Evolutionary conservation across 2,329 filamentous ascomycete species (phyloP).

Genomic region (Blumeria graminis): DNA sequence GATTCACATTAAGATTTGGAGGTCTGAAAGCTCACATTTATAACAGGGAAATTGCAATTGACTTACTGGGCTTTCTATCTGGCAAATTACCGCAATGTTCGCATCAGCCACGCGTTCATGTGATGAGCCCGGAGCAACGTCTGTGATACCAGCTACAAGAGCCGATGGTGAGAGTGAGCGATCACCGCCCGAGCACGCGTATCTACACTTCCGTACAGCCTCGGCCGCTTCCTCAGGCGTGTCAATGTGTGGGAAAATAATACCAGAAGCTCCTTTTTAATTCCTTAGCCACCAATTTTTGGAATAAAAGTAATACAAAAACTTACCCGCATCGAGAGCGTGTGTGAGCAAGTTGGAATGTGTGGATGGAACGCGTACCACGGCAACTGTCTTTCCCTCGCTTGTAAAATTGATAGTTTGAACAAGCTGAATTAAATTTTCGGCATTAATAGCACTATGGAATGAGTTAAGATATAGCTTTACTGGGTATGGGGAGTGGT

Average conservation of each 20-base stretch:
- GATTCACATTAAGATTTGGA: neutral
- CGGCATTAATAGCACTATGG: neutral
- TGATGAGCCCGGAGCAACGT: neutral
- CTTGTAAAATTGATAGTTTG: constrained; percentile 1
- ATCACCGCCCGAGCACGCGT: neutral
- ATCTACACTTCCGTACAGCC: neutral
- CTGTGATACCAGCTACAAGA: neutral
- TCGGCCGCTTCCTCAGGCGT: neutral
- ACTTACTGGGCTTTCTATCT: constrained; percentile 1
- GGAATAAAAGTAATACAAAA: neutral
- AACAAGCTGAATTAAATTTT: neutral
- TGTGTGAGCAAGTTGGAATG: neutral
- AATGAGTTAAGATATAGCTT: neutral
- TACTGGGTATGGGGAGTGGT: neutral
- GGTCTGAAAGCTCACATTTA: neutral
- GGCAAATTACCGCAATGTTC: constrained; percentile 1
- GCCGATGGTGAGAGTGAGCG: neutral
- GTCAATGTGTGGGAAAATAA: constrained; percentile 1
- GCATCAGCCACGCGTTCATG: neutral
- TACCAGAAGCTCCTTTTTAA: neutral
- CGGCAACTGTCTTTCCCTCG: neutral
- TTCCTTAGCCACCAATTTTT: neutral
- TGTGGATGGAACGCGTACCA: neutral
- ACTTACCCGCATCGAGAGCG: neutral
- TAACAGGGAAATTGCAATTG: neutral